phyloP scores from a whole-genome alignment of 1,284 basidiomycete species.

The Athelia psychrophila region DNA sequence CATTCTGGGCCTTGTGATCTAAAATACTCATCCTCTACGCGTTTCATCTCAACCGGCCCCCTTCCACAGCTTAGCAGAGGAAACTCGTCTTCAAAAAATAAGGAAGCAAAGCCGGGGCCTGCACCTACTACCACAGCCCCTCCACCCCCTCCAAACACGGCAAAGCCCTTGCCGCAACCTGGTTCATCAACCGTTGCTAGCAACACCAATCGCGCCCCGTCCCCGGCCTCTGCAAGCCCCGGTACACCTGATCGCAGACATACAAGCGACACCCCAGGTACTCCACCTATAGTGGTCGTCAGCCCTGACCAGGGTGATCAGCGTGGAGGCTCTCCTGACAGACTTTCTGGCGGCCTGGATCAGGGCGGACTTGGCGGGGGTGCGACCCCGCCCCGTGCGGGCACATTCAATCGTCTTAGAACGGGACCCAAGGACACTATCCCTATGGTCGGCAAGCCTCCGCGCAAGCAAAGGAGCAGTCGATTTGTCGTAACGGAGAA shows the following conservation, averaged over 20 bases:
- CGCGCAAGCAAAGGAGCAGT: conserved; percentile 93
- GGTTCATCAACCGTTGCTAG: conserved; percentile 30
- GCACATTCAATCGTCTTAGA: conserved; percentile 64
- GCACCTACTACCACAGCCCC: conserved; percentile 50
- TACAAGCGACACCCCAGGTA: conserved; percentile 34
- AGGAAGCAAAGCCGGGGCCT: conserved; percentile 49
- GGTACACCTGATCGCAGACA: conserved; percentile 52
- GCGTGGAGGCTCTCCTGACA: conserved; percentile 40
- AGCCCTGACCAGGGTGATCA: conserved; percentile 74
- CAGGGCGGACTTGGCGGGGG: conserved; percentile 30
- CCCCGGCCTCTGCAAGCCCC: conserved; percentile 32
- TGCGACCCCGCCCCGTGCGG: conserved; percentile 58
- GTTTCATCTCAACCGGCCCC: conserved; percentile 6
- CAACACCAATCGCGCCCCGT: conserved; percentile 42
- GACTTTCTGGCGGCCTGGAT: conserved; percentile 50
- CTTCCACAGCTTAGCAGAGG: conserved; percentile 58
- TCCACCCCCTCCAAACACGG: conserved; percentile 64
- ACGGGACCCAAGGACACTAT: conserved; percentile 91
- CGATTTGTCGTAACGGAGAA: conserved; percentile 96
- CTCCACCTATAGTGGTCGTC: conserved; percentile 90
- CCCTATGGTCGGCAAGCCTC: conserved; percentile 91
- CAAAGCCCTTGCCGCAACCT: conserved; percentile 57
- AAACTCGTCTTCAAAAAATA: conserved; percentile 69
- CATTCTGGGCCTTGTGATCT: conserved; percentile 4
- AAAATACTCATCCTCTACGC: conserved; percentile 9